Base-by-base conservation (phyloP, 768 basidiomycete species). In the Mycena kentingensis region DNA sequence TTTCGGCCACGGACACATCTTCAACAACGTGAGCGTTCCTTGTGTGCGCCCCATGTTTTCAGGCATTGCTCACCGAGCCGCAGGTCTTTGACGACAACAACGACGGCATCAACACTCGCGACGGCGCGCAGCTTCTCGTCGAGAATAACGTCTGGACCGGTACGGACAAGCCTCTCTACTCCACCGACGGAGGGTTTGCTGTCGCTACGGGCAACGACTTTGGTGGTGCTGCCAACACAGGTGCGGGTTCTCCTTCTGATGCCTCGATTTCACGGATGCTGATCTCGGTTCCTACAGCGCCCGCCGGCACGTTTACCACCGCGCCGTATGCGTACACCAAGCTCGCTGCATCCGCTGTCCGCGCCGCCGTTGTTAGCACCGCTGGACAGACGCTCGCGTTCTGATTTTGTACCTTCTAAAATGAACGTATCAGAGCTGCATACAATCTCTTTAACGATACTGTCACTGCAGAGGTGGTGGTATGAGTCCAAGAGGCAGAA, bases 81-180 rank as follows among this genome's bases (percentile, higher is more conserved):
- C 6, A 54, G 46, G 52, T 73, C 29, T 76, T 74, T 50, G 73
- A 74, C 42, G 61, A 67, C 62, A 74, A 74, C 63, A 68, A 67
- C 54, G 76, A 76, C 52, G 75, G 76, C 29, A 75, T 77, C 52
- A 74, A 73, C 65, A 73, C 73, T 38, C 70, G 74, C 51, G 68
- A 71, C 58, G 72, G 72, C 58, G 77, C 76, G 45, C 73, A 75
- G 57, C 73, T 76, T 43, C 69, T 77, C 25, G 74, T 77, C 46
- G 74, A 77, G 60, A 76, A 76, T 68, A 77, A 77, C 55, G 72
- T 77, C 21, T 77, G 70, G 70, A 72, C 67, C 24, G 73, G 69
- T 38, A 69, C 69, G 29, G 60, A 67, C 55, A 70, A 76, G 64
- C 70, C 75, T n/a, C 50, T 77, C 42, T 77, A 74, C 61, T 57